These are phyloP conservation scores for Diaporthe humulicola DNA, from an alignment of 2,329 filamentous ascomycete genomes.

Conservation along the genomic window DNA sequence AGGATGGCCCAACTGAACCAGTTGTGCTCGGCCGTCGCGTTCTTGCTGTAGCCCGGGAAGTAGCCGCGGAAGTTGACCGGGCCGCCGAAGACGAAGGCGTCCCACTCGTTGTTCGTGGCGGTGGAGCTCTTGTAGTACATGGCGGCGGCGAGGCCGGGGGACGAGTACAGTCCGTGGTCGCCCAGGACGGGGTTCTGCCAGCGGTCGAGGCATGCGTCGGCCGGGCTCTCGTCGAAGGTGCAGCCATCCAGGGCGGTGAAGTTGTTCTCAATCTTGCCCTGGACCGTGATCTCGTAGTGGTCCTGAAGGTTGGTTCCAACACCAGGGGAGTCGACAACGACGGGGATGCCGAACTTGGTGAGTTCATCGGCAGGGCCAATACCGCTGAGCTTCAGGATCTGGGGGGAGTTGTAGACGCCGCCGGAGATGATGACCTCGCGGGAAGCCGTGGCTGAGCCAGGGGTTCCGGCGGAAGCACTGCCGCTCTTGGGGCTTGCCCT, in stretches of 20 bases:
- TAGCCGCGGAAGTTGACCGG: slow-evolving; percentile 40
- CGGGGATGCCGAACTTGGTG: slow-evolving; percentile 43
- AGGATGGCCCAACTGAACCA: slow-evolving; percentile 42
- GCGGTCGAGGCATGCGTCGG: slow-evolving; percentile 42
- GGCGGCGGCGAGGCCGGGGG: slow-evolving; percentile 42
- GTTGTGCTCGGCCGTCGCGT: slow-evolving; percentile 31
- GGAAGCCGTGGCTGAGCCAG: slow-evolving; percentile 48
- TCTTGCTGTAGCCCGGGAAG: slow-evolving; percentile 42
- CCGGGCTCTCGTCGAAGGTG: slow-evolving; percentile 40
- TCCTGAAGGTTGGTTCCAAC: slow-evolving; percentile 51
- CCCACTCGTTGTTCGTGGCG: slow-evolving; percentile 53
- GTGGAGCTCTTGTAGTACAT: slow-evolving; percentile 48
- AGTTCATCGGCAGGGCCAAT: slow-evolving; percentile 47
- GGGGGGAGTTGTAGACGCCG: slow-evolving; percentile 49
- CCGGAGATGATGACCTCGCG: slow-evolving; percentile 50
- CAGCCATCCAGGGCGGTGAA: slow-evolving; percentile 36
- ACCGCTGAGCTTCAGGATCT: slow-evolving; percentile 51
- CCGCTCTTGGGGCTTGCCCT: slow-evolving; percentile 38
- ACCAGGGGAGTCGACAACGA: slow-evolving; percentile 48
- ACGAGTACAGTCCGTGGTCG: slow-evolving; percentile 46
- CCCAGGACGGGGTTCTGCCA: slow-evolving; percentile 41
- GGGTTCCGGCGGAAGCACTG: neutral
- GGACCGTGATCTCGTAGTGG: slow-evolving; percentile 44
- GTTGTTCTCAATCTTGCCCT: slow-evolving; percentile 37
- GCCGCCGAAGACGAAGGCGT: slow-evolving; percentile 58